Conservation (phyloP, 1,284 basidiomycete genomes). For the Grifola frondosa region DNA sequence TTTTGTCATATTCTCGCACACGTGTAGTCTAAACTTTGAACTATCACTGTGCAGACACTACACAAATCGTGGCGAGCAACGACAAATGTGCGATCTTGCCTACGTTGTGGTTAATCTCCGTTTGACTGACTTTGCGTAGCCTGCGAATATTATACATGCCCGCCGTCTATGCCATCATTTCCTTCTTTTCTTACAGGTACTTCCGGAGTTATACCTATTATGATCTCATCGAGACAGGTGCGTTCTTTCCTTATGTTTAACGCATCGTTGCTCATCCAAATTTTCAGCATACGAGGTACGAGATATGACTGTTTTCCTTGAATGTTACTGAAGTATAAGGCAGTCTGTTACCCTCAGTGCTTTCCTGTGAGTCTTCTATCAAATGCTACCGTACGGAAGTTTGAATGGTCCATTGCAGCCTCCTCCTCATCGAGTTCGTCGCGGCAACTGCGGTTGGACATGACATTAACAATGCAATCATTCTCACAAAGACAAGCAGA, state of each 20-base stretch:
- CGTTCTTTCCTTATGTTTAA: conserved; percentile 30
- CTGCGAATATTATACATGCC: conserved; percentile 81
- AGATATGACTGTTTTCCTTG: conserved; percentile 1
- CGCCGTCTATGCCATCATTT: conserved; percentile 79
- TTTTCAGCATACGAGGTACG: conserved; percentile 47
- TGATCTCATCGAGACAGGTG: conserved; percentile 70
- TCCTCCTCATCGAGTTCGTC: conserved; percentile 84
- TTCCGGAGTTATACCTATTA: conserved; percentile 85
- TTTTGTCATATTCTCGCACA: not conserved
- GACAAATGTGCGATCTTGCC: conserved; percentile 62
- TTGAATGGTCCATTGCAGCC: conserved; percentile 41
- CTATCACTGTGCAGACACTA: conserved; percentile 53
- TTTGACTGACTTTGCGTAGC: conserved; percentile 39
- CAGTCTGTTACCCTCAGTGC: conserved; percentile 78
- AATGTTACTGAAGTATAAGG: not conserved
- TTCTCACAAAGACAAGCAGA: conserved; percentile 77
- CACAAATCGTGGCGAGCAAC: conserved; percentile 64
- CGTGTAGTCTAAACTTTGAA: not conserved
- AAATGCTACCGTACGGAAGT: conserved; percentile 20
- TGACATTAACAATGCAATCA: conserved; percentile 63
- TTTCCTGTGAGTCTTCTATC: conserved; percentile 57
- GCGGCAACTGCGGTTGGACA: conserved; percentile 64
- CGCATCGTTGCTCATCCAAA: not conserved
- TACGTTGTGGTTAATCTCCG: not conserved
- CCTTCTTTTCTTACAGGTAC: conserved; percentile 85